Evolutionary conservation across 2,329 filamentous ascomycete genomes (phyloP), one percentile per base, ranked within the genome.

Genomic region (Aspergillus aculeatinus): DNA sequence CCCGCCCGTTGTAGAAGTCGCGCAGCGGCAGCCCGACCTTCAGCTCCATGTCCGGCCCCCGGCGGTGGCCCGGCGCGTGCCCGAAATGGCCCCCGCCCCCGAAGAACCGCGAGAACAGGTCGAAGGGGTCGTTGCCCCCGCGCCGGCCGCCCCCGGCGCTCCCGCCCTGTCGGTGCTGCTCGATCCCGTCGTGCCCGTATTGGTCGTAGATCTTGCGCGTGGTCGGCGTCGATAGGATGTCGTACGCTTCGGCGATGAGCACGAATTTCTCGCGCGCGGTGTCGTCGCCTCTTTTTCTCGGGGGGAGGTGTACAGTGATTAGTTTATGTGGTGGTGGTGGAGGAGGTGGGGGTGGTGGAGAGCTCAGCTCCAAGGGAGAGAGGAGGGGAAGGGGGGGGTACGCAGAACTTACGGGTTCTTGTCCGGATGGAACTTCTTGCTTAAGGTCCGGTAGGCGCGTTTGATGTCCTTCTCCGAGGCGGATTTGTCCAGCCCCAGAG

Each of bases 41-140:
- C 58, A 96, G 86, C 79, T 98, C 93, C 83, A 96, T 90, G 73
- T 96, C 91, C 55, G 89, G 93, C 0, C 95, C 95, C 33, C 88
- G 85, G 31, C 92, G 88, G 74, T 95, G 89, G 39, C 88, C 89
- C 5, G 83, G 81, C 52, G 87, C 86, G 68, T 89, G 80, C 16
- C 89, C 89, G 65, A 91, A 96, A 77, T 95, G 91, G 10, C 92
- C 92, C 42, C 86, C 89, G 23, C 94, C 94, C 64, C 95, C 95
- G 73, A 99, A 99, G 85, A 99, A 98, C 67, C 92, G 89, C 57
- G 88, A 92, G 83, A 99, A 99, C 48, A 99, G 82, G 76, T 99
- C 95, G 74, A 98, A 98, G 21, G 95, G 93, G 73, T 99, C 93
- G 74, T 94, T 19, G 14, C 33, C 33, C 16, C 16, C 14, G 89